These are phyloP conservation scores for Lagerstroemia speciosa DNA, from an alignment of 345 rosid genomes.

Conservation along the genomic window DNA sequence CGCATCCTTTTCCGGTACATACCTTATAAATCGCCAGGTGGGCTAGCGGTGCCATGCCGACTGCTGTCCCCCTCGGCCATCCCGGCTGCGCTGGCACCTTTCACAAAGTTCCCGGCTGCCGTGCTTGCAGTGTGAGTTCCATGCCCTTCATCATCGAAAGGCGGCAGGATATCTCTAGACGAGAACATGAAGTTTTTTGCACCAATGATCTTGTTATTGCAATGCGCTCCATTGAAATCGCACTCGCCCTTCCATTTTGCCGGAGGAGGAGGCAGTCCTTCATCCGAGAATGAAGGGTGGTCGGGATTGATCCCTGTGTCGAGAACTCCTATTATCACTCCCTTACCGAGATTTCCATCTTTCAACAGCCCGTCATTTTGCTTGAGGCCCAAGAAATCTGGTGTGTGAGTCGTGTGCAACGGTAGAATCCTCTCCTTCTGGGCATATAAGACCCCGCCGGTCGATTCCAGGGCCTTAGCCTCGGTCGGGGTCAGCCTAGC, in stretches of 20 bases:
- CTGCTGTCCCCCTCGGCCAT: slow-evolving; percentile 1
- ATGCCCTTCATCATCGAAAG: slow-evolving; percentile 2
- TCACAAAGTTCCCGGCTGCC: slow-evolving; percentile 1
- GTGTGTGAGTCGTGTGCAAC: slow-evolving; percentile 36
- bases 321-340: slow-evolving; percentile 28
- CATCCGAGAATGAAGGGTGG: slow-evolving; percentile 25
- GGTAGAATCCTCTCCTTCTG: background rate
- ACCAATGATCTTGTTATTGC: slow-evolving; percentile 36
- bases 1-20: background rate
- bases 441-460: slow-evolving; percentile 18
- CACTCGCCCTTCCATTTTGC: slow-evolving; percentile 35
- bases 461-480: slow-evolving; percentile 13
- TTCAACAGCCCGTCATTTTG: slow-evolving; percentile 12
- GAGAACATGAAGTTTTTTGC: slow-evolving; percentile 17
- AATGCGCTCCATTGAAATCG: slow-evolving; percentile 14
- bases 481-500: slow-evolving; percentile 20
- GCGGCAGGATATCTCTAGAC: background rate
- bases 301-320: slow-evolving; percentile 32
- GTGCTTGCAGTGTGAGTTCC: slow-evolving; percentile 11
- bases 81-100: background rate
- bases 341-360: slow-evolving; percentile 21
- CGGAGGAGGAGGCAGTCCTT: slow-evolving; percentile 19
- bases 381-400: slow-evolving; percentile 24
- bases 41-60: slow-evolving; percentile 5
- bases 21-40: slow-evolving; percentile 4